These are phyloP conservation scores for Trichothecium sympodiale DNA, from an alignment of 2,329 filamentous ascomycete species.

Conservation along the genomic window DNA sequence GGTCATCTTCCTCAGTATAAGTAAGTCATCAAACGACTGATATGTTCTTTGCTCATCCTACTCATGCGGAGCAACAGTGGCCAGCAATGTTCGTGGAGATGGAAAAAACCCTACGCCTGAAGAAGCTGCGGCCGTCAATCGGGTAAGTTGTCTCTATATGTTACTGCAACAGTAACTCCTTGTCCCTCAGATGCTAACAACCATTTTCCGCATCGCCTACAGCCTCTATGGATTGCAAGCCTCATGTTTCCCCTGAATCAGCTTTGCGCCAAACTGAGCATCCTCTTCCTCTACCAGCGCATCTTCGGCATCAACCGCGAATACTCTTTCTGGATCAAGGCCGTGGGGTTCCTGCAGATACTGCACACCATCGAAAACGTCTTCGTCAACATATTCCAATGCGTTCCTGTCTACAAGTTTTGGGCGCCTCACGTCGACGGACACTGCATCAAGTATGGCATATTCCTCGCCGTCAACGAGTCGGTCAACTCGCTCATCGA, in stretches of 20 bases:
- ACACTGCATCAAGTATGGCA: slow-evolving; percentile 1
- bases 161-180: too few relatives aligned
- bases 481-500: slow-evolving; percentile 2
- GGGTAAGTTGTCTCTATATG: too few relatives aligned
- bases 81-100: too few relatives aligned
- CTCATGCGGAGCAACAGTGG: too few relatives aligned
- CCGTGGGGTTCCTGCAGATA: neutral
- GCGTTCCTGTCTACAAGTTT: slow-evolving; percentile 1
- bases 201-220: neutral
- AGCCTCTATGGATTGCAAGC: neutral
- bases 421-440: neutral
- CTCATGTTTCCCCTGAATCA: neutral
- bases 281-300: slow-evolving; percentile 1
- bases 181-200: too few relatives aligned
- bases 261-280: neutral
- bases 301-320: slow-evolving; percentile 1
- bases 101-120: too few relatives aligned
- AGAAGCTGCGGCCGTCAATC: too few relatives aligned
- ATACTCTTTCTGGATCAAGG: neutral
- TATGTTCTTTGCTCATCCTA: too few relatives aligned
- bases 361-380: neutral
- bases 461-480: neutral
- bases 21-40: too few relatives aligned
- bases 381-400: neutral
- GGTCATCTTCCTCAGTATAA: too few relatives aligned